Evolutionary conservation across 495 filamentous ascomycete genomes (phyloP).

Genomic region (Penicillium lividum): DNA sequence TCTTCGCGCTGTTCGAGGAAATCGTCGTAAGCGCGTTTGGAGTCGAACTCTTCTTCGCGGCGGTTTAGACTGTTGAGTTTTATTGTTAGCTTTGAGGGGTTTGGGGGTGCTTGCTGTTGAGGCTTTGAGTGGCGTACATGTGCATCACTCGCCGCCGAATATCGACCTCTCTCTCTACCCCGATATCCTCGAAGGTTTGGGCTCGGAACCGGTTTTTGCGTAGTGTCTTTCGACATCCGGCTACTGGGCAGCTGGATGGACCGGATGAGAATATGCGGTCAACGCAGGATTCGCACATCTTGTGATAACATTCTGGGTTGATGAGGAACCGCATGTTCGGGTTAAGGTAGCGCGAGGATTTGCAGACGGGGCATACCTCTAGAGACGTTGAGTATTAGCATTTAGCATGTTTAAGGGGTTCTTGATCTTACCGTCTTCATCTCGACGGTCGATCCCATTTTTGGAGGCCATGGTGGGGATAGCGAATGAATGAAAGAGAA

Average conservation of each 20-base stretch:
- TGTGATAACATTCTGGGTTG: slow-evolving; percentile 98
- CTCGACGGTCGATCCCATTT: slow-evolving; percentile 40
- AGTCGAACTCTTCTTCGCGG: slow-evolving; percentile 85
- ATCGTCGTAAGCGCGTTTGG: slow-evolving; percentile 79
- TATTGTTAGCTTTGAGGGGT: neutral
- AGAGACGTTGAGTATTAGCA: slow-evolving; percentile 20
- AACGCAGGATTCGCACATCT: slow-evolving; percentile 94
- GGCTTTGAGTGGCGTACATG: slow-evolving; percentile 45
- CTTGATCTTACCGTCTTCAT: slow-evolving; percentile 51
- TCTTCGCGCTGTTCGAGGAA: slow-evolving; percentile 93
- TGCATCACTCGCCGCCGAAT: slow-evolving; percentile 77
- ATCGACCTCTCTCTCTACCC: slow-evolving; percentile 92
- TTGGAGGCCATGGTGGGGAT: slow-evolving; percentile 36
- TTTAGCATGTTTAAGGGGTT: neutral
- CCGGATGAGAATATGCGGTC: slow-evolving; percentile 90
- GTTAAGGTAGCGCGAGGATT: slow-evolving; percentile 92
- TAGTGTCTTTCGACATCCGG: slow-evolving; percentile 80
- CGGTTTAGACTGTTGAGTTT: slow-evolving; percentile 67
- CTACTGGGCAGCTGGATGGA: slow-evolving; percentile 86
- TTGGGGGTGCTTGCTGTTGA: neutral
- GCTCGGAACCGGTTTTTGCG: slow-evolving; percentile 80
- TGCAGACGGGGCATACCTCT: slow-evolving; percentile 97
- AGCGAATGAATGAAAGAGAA: slow-evolving; percentile 7
- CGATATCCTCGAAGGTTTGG: slow-evolving; percentile 88
- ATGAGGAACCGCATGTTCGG: slow-evolving; percentile 90